Evolutionary conservation across 176 grass and related monocot species (phyloP).

Genomic region (Tillandsia fasciculata): DNA sequence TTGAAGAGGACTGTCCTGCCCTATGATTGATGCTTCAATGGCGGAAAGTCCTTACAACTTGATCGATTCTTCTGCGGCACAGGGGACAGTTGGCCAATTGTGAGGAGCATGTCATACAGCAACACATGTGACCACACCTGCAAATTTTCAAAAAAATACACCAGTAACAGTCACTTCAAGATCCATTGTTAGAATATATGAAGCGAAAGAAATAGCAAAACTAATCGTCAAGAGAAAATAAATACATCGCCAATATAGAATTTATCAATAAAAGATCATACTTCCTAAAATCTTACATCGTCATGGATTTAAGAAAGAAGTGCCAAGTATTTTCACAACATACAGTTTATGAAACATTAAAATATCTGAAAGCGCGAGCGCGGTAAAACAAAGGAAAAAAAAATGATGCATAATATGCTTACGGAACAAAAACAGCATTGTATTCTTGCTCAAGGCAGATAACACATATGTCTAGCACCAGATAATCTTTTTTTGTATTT

Average conservation of each 20-base stretch:
- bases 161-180: neutral
- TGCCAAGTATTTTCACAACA: too few relatives aligned
- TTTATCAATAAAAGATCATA: too few relatives aligned
- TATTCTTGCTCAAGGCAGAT: slow-evolving; percentile 99
- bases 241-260: too few relatives aligned
- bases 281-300: too few relatives aligned
- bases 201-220: too few relatives aligned
- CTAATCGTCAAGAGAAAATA: too few relatives aligned
- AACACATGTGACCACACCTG: slow-evolving; percentile 99
- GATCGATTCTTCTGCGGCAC: slow-evolving; percentile 83
- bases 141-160: slow-evolving; percentile 4
- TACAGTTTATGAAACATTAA: too few relatives aligned
- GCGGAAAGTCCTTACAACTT: slow-evolving; percentile 75
- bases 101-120: slow-evolving; percentile 72
- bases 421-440: slow-evolving; percentile 99
- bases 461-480: slow-evolving; percentile 81
- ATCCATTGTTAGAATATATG: neutral
- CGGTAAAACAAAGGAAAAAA: neutral
- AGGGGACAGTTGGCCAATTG: slow-evolving; percentile 77
- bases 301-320: too few relatives aligned
- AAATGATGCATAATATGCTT: slow-evolving; percentile 31
- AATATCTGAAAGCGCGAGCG: neutral
- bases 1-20: neutral
- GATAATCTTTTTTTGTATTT: slow-evolving; percentile 48
- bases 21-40: slow-evolving; percentile 32